Percentiles rank a stretch among this genome's conserved stretches.
Evolutionary conservation across 1,139 yeast genomes (phyloP).

Genomic region (Hanseniaspora sp.): DNA sequence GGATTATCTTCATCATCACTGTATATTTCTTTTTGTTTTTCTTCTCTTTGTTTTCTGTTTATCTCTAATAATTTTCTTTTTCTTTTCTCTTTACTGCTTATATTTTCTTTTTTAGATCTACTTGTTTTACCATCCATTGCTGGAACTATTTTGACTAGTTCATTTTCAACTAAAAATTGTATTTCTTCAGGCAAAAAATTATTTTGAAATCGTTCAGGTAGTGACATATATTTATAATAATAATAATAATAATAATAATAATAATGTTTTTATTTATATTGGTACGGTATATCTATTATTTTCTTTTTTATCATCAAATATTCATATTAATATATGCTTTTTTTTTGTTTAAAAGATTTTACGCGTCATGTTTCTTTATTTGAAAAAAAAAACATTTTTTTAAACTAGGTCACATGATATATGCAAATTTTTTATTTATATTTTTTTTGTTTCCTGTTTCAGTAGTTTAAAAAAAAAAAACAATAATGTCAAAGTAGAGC

Average conservation of each 20-base stretch:
- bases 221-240: conserved; percentile 45
- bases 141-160: conserved; percentile 60
- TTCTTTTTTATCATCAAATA: too few species aligned
- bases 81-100: conserved; percentile 1
- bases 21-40: neutral
- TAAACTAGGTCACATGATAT: too few species aligned
- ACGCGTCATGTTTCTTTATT: too few species aligned
- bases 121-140: conserved; percentile 27
- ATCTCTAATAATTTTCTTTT: conserved; percentile 10
- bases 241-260: too few species aligned
- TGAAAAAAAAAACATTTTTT: too few species aligned
- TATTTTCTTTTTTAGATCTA: neutral
- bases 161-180: conserved; percentile 77
- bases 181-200: conserved; percentile 69
- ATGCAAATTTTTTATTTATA: too few species aligned
- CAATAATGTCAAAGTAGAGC: too few species aligned
- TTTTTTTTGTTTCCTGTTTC: too few species aligned
- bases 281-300: neutral
- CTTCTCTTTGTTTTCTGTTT: neutral
- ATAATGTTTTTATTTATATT: neutral
- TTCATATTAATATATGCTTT: too few species aligned
- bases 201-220: conserved; percentile 46
- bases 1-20: conserved; percentile 15
- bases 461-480: too few species aligned
- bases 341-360: too few species aligned